phyloP scores from a whole-genome alignment of 2,329 filamentous ascomycete genomes.

The Eutypella sp. region DNA sequence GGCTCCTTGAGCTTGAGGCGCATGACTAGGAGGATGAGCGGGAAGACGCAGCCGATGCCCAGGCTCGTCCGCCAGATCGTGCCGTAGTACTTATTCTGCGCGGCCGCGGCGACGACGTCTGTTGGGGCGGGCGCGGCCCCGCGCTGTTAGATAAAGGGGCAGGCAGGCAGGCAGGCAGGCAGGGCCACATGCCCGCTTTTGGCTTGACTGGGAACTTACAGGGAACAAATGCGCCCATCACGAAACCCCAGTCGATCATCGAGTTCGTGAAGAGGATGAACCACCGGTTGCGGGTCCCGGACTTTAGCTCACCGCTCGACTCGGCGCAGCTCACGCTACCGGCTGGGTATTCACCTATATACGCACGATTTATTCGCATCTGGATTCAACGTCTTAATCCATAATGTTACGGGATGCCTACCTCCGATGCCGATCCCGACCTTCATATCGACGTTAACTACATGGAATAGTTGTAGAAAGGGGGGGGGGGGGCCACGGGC shows the following conservation, averaged over 20 bases:
- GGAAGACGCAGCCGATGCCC: slow-evolving; percentile 74
- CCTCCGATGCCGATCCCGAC: slow-evolving; percentile 73
- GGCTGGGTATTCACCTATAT: slow-evolving; percentile 66
- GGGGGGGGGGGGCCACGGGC: neutral
- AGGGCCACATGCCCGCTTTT: neutral
- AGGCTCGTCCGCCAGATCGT: slow-evolving; percentile 80
- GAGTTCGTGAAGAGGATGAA: slow-evolving; percentile 88
- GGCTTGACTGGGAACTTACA: slow-evolving; percentile 26
- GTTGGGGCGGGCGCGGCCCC: neutral
- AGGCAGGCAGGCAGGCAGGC: neutral
- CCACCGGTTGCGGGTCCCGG: slow-evolving; percentile 80
- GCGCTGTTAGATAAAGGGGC: neutral
- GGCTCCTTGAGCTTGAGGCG: slow-evolving; percentile 73
- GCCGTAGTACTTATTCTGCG: slow-evolving; percentile 55
- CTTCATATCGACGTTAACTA: slow-evolving; percentile 14
- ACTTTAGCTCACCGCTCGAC: slow-evolving; percentile 74
- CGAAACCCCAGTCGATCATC: slow-evolving; percentile 80
- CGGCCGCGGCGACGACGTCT: slow-evolving; percentile 51
- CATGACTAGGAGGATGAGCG: slow-evolving; percentile 63
- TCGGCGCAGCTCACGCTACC: slow-evolving; percentile 82
- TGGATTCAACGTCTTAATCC: neutral
- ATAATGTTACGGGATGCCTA: slow-evolving; percentile 25
- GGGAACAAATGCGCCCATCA: slow-evolving; percentile 73
- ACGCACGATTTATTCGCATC: neutral
- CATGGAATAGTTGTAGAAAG: too few species aligned